Base-by-base conservation (phyloP, 169 alveolate genomes). In the Plasmodium reichenowi region DNA sequence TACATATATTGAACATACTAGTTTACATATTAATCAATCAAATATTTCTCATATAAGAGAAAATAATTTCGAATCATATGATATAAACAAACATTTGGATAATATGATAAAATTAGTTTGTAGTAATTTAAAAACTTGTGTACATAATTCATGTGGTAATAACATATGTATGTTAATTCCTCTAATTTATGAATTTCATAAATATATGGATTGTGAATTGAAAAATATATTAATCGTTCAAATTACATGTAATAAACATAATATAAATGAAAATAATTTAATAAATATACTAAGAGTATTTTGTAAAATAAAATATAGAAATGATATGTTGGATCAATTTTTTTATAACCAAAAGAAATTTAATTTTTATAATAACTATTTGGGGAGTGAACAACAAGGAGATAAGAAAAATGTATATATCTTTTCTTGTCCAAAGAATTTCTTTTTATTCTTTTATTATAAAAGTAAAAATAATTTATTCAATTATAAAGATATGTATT, bases 201-300 rank as follows among this genome's bases (percentile, higher is more conserved):
- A 72, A 54, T 67, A 86, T 67, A 72, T 72, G 75, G 92, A 86
- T 86, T 76, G 59, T 32, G 92, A 86, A 48, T 12, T 86, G 32
- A 86, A 86, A 86, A 86, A 72, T 72, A 86, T 86, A 86, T 86
- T 86, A 72, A 72, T 68, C 2, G 92, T 86, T 72, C 92, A 86
- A 47, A 72, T 86, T 56, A 72, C 74, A 3, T 86, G 45, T 66
- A 86, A 86, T 29, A 86, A 60, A 54, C 88, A 86, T 15, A 54
- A 43, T 71, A 86, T 86, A 52, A 86, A 86, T 67, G 88, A 72
- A 72, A 43, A 29, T 29, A 86, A 86, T 58, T 2, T 72, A 17
- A 67, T 86, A 67, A 86, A 86, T 66, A 72, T 86, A 45, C 60
- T 86, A 12, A 20, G 92, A 59, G 92, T 86, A 38, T 86, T 86